Evolutionary conservation across 2,329 filamentous ascomycete genomes (phyloP), one percentile per base, ranked within the genome.

Genomic region (Lachnellula suecica): DNA sequence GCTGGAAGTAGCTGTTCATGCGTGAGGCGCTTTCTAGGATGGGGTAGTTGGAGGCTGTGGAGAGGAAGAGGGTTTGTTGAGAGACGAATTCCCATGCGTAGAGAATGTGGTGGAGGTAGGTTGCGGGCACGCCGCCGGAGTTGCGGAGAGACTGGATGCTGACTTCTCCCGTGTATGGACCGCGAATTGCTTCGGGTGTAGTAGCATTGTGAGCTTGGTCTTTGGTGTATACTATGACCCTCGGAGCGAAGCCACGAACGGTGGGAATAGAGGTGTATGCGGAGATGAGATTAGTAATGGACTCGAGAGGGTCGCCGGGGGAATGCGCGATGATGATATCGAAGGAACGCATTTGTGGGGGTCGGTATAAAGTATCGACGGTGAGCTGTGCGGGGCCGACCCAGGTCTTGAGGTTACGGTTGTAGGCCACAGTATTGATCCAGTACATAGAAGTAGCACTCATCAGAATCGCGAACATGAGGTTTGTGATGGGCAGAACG

Each of bases 21-120:
- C 59, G 56, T 37, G 10, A 50, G 27, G 15, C 49, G 40, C 27
- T 44, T 10, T 49, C 45, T 9, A 54, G 20, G 15, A 54, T n/a
- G 5, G 47, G 23, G 22, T 46, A 43, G 11, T 50, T 42, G 2
- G 52, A 53, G 6, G 51, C 41, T 67, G 24, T 73, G 54, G 27
- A 68, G 22, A 78, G 63, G 64, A 79, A 79, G 23, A 78, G 54
- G 0, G 74, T 77, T 45, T 78, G 74, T 11, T 63, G 64, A 10
- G 75, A 71, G 3, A 79, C 68, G 20, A 59, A 59, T 34, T 76
- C 70, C 71, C 72, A 79, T 38, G 65, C 52, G 13, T 57, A 61
- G 4, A 74, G 51, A 29, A 78, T 76, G 56, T 79, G 76, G 53
- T 71, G 62, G 4, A 79, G 69, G 60, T 74, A 78, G 4, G 74